Base-by-base conservation (phyloP, 257 asterid species). In the Ophiorrhiza pumila region DNA sequence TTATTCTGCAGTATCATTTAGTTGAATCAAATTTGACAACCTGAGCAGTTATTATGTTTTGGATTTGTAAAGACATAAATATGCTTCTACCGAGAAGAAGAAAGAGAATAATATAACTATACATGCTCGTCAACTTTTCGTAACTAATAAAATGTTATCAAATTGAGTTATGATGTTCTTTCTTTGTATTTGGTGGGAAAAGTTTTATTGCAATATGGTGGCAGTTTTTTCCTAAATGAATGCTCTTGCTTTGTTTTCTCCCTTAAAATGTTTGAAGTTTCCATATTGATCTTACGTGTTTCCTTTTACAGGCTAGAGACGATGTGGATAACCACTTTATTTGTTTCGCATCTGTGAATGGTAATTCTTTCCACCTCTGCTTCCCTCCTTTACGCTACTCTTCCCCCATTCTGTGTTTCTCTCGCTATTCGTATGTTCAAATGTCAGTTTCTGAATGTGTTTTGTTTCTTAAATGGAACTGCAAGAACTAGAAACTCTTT, bases 261-360 rank as follows among this genome's bases (percentile, higher is more conserved):
- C 42, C 41, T 35, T 29, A 39, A 70, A 53, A n/a, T 49, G 55
- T 39, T 70, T 49, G 22, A 56, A 59, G 34, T 47, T 47, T 13
- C 49, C 63, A 61, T 32, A 27, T 22, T 29, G 55, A 20, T 65
- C 63, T 81, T 37, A 62, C 64, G 53, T 41, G 22, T 65, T 79
- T 69, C 8, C 29, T 60, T 82, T 69, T 78, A 61, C 97, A 94
- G 97, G 97, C 97, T 22, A 78, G 88, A 13, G 92, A 85, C 49
- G 49, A 85, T 45, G 97, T 91, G 50, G 84, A 90, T 77, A 85
- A 96, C 5, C 99, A 91, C 81, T 91, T 91, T 80, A 90, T 94
- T 80, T 90, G 97, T 87, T 94, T 88, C 80, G 12, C 89, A 29
- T 91, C 95, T 70, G 85, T 82, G 31, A 80, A 83, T 76, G 97